phyloP scores from a whole-genome alignment of 2,329 filamentous ascomycete species.

The Penicillium hesseltinei region DNA sequence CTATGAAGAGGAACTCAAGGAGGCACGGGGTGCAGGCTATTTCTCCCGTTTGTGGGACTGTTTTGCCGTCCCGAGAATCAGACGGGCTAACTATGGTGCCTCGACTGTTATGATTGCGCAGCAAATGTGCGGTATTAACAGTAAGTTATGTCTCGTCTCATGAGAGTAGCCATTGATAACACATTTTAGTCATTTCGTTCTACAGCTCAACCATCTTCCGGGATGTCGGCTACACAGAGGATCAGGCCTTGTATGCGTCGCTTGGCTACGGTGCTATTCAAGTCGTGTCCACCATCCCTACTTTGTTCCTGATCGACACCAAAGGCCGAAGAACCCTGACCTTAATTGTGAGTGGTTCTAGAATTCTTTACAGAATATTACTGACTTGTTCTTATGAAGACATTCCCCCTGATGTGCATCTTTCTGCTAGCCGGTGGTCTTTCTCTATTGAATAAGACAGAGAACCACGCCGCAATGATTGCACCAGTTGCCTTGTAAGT shows the following conservation, averaged over 20 bases:
- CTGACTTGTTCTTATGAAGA: conserved; percentile 50
- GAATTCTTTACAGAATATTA: neutral
- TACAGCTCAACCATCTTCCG: conserved; percentile 61
- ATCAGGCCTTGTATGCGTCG: conserved; percentile 59
- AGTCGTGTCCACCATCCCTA: conserved; percentile 61
- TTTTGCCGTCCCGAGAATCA: conserved; percentile 46
- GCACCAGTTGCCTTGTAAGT: conserved; percentile 25
- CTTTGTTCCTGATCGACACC: conserved; percentile 64
- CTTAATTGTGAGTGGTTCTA: conserved; percentile 16
- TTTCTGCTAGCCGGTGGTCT: conserved; percentile 60
- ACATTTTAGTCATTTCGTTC: conserved; percentile 58
- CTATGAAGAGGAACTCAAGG: conserved; percentile 46
- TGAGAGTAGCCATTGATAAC: conserved; percentile 51
- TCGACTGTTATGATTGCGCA: conserved; percentile 77
- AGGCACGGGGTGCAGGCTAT: conserved; percentile 53
- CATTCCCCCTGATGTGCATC: conserved; percentile 65
- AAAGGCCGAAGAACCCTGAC: conserved; percentile 59
- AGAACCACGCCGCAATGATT: conserved; percentile 35
- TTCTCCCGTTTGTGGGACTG: conserved; percentile 56
- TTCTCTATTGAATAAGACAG: conserved; percentile 47
- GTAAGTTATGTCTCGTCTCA: conserved; percentile 9
- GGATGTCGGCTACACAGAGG: conserved; percentile 55
- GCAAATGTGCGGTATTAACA: conserved; percentile 60
- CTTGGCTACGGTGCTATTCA: conserved; percentile 64
- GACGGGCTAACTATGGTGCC: conserved; percentile 68